Base-by-base conservation (phyloP, 352 stramenopile genomes). In the Pythium rishiriense region DNA sequence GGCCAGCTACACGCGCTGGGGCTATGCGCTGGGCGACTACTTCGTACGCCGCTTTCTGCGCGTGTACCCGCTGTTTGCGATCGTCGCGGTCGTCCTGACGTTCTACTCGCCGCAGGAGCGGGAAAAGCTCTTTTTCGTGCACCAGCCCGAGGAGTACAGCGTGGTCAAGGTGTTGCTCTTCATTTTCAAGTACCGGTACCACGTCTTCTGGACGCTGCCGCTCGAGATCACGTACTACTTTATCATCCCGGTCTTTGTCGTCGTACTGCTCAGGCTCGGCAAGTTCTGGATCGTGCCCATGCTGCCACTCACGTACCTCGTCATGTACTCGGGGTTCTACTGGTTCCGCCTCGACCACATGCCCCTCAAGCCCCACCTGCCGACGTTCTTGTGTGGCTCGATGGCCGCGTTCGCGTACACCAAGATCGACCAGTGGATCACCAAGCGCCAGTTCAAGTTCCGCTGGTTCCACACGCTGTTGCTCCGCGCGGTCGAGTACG, bases 161-260 rank as follows among this genome's bases (percentile, higher is more conserved):
- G 28, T 56, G 28, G 43, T 56, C 49, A 56, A 45, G 19, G 29
- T 43, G 49, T n/a, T 56, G 28, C 43, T n/a, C 4, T 56, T 56
- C 15, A 9, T 47, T 4, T 51, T 53, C 6, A 3, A 24, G 0
- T 47, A 54, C 7, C 62, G 43, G 15, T 52, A 52, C 12, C 46
- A 69, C 50, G 55, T 69, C 29, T 59, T 69, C 37, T 69, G 54
- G 62, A 58, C 62, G 53, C 46, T 69, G 25, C 53, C 62, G 10
- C 42, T 79, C 25, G 74, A 81, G 60, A 81, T 79, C 43, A 48
- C 25, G 0, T 81, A 79, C 62, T 81, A 79, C 57, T 79, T 75
- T 7, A 50, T 70, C 28, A 75, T 79, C 37, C 70, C 68, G 1
- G 41, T 75, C 35, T 70, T 78, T 29, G 64, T 75, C 26, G 1